These are phyloP conservation scores for Parathielavia hyrcaniae DNA, from an alignment of 495 filamentous ascomycete genomes.

Conservation along the genomic window DNA sequence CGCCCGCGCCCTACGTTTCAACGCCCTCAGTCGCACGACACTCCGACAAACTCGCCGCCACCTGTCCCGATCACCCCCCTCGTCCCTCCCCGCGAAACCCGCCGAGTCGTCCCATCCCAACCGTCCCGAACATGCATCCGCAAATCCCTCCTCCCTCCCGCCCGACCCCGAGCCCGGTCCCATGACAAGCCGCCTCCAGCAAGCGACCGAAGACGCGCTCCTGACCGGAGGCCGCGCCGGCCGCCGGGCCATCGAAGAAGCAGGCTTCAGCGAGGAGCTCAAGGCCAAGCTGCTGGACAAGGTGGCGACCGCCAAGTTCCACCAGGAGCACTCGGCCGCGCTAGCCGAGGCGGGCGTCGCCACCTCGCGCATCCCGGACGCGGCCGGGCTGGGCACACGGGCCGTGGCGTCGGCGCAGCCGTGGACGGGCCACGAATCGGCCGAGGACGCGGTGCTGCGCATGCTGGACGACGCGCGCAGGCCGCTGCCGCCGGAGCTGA, in stretches of 20 bases:
- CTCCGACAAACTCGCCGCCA: conserved; percentile 3
- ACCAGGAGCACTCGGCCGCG: conserved; percentile 59
- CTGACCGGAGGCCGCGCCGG: conserved; percentile 65
- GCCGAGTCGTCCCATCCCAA: background rate
- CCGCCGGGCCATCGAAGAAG: conserved; percentile 69
- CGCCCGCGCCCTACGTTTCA: conserved; percentile 12
- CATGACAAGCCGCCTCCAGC: conserved; percentile 65
- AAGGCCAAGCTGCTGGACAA: conserved; percentile 67
- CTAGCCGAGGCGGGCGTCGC: conserved; percentile 58
- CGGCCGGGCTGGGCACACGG: conserved; percentile 66
- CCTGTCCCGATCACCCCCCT: background rate
- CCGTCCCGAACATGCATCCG: background rate
- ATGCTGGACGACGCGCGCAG: conserved; percentile 85
- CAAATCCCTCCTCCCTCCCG: background rate
- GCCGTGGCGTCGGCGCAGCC: conserved; percentile 62
- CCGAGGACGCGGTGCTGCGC: conserved; percentile 69
- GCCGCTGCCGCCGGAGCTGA: conserved; percentile 50
- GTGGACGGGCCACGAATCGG: conserved; percentile 73
- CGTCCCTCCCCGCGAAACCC: background rate
- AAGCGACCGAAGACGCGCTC: conserved; percentile 75
- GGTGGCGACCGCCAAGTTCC: conserved; percentile 64
- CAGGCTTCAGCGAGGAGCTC: conserved; percentile 81
- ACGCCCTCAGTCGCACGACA: background rate
- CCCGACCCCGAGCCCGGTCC: conserved; percentile 40
- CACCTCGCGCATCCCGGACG: conserved; percentile 36